Evolutionary conservation across 352 stramenopile genomes (phyloP), one percentile per base, ranked within the genome.

Genomic region (Pythium oligandrum): DNA sequence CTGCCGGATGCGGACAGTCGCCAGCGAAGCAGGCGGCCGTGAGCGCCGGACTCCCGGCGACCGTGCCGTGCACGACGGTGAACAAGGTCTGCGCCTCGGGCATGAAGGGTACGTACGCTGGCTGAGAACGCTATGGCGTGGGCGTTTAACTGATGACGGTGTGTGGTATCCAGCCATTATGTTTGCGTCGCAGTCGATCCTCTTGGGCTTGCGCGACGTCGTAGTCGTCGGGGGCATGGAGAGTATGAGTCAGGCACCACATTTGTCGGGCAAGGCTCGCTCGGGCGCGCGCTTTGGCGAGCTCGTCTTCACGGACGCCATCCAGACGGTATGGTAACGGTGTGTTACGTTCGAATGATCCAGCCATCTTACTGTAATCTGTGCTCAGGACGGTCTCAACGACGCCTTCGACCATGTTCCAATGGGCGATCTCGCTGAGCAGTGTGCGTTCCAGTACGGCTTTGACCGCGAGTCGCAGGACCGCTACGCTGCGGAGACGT

Each of bases 11-110:
- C 32, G 96, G 96, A n/a, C 96, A 99, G 69, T 90, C 95, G 17
- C 96, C 96, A 0, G 83, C 91, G 47, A 84, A 95, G 48, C 96
- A 99, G 68, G 93, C 95, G 11, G 78, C 71, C 4, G 53, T 90
- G 30, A 69, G 71, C 12, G 86, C 77, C 11, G 84, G 80, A 26
- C 67, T 98, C 11, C 75, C 78, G 2, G 57, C 73, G 45, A 71
- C 62, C 3, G 92, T 93, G n/a, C 79, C 95, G 12, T 98, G 92
- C 66, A 98, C 93, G 17, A 98, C 91, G 1, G 78, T 99, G n/a
- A 99, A 99, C 77, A 99, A 99, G 73, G 95, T 99, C 26, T 99
- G 96, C 70, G 95, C 89, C 4, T 94, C 73, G 1, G 89, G 90
- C 47, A 95, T 98, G 85, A 98, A 98, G 66, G 71, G 73, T 83